These are phyloP conservation scores for Aspergillus sergii DNA, from an alignment of 2,329 filamentous ascomycete genomes.

Conservation along the genomic window DNA sequence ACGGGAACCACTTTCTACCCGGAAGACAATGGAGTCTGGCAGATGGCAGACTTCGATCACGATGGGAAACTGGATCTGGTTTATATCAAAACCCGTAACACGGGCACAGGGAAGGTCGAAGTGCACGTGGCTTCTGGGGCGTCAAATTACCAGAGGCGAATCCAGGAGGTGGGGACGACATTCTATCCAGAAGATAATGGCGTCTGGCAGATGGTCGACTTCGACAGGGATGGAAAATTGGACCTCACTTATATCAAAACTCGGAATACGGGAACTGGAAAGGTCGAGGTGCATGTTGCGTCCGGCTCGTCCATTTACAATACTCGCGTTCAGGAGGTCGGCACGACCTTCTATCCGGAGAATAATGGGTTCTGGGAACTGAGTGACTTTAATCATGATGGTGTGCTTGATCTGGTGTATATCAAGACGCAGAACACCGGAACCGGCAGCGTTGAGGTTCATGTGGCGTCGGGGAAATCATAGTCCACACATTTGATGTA, in stretches of 20 bases:
- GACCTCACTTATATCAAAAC: slow-evolving; percentile 21
- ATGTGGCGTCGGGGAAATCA: slow-evolving; percentile 11
- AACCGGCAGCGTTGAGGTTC: slow-evolving; percentile 16
- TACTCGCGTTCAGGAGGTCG: slow-evolving; percentile 16
- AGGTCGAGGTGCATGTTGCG: slow-evolving; percentile 19
- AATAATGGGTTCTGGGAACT: slow-evolving; percentile 16
- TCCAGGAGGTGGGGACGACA: slow-evolving; percentile 68
- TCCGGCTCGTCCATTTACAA: slow-evolving; percentile 18
- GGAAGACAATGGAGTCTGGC: slow-evolving; percentile 17
- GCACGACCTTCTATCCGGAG: slow-evolving; percentile 52
- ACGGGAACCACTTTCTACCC: slow-evolving; percentile 61
- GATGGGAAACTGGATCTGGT: slow-evolving; percentile 17
- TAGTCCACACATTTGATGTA: neutral
- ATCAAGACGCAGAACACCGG: slow-evolving; percentile 18
- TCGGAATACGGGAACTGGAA: slow-evolving; percentile 15
- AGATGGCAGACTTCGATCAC: slow-evolving; percentile 15
- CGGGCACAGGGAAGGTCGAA: slow-evolving; percentile 17
- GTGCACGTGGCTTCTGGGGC: slow-evolving; percentile 18
- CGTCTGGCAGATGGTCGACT: slow-evolving; percentile 18
- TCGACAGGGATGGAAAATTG: slow-evolving; percentile 15
- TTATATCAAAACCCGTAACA: slow-evolving; percentile 20
- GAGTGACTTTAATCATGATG: slow-evolving; percentile 15
- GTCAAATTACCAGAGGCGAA: slow-evolving; percentile 49
- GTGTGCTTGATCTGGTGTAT: slow-evolving; percentile 16
- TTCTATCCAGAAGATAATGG: slow-evolving; percentile 30